Percentiles rank a stretch among this genome's conserved stretches.
phyloP scores from a whole-genome alignment of 2,329 filamentous ascomycete genomes.

The Colletotrichum lupini region DNA sequence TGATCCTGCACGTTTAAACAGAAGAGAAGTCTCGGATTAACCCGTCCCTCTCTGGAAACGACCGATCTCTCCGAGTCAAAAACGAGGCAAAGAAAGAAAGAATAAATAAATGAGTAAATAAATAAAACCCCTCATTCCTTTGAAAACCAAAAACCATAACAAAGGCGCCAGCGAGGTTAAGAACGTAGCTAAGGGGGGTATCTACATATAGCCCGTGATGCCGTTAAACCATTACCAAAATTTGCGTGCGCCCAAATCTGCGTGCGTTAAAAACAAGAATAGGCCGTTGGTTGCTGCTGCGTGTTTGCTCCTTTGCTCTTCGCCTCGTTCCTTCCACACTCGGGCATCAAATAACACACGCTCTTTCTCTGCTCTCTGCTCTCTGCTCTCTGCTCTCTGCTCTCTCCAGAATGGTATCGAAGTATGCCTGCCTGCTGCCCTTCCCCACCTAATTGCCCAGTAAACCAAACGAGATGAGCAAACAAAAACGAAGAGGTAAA shows the following conservation, averaged over 20 bases:
- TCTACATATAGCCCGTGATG: conserved; percentile 13
- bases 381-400: not conserved
- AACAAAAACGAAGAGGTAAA: conserved; percentile 1
- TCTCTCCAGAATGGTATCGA: conserved; percentile 32
- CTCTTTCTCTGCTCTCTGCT: not conserved
- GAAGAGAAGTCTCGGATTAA: not conserved
- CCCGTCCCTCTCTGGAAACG: not conserved
- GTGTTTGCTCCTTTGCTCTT: not conserved
- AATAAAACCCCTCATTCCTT: not conserved
- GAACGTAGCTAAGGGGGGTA: conserved; percentile 12
- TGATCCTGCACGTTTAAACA: too few relatives aligned
- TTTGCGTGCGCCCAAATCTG: not conserved
- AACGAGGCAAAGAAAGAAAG: not conserved
- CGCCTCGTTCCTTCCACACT: not conserved
- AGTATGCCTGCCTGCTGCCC: not conserved
- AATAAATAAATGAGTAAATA: not conserved
- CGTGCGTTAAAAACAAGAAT: not conserved
- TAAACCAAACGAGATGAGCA: conserved; percentile 4
- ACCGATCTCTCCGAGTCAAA: not conserved
- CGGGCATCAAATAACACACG: not conserved
- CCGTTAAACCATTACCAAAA: not conserved
- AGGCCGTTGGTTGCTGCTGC: not conserved
- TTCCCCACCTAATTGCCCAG: not conserved
- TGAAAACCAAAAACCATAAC: not conserved
- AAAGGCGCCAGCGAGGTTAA: not conserved